phyloP scores from a whole-genome alignment of 208 protist species.

The Leishmania lainsoni region DNA sequence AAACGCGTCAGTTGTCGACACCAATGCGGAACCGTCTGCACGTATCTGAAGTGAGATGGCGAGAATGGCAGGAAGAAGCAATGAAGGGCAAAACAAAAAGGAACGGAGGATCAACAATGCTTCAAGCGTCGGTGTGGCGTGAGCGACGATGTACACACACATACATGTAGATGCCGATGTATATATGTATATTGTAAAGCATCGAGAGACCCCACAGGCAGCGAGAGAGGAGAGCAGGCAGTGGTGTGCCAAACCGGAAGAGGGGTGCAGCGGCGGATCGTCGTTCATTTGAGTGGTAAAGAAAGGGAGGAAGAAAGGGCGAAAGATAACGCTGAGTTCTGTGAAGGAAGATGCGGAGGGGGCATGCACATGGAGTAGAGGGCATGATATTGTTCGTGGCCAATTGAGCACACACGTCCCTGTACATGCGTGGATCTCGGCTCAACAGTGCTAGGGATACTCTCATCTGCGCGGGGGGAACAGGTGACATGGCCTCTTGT shows the following conservation, averaged over 20 bases:
- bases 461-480: neutral
- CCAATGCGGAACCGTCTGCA: neutral
- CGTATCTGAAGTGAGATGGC: neutral
- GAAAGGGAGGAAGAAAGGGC: neutral
- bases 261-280: neutral
- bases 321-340: neutral
- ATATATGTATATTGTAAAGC: neutral
- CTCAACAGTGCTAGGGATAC: neutral
- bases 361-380: neutral
- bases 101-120: neutral
- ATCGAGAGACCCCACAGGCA: neutral
- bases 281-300: conserved; percentile 2
- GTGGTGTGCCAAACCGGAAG: neutral
- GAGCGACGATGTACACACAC: neutral
- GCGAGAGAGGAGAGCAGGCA: neutral
- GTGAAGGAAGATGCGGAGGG: neutral
- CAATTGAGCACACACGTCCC: neutral
- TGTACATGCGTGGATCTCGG: conserved; percentile 11
- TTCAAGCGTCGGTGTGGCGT: neutral
- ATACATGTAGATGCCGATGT: neutral
- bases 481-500: neutral
- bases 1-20: neutral
- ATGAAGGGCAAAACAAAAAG: neutral
- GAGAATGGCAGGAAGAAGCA: neutral
- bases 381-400: neutral